Evolutionary conservation across 257 asterid genomes (phyloP).

Genomic region (Nicotiana tabacum): DNA sequence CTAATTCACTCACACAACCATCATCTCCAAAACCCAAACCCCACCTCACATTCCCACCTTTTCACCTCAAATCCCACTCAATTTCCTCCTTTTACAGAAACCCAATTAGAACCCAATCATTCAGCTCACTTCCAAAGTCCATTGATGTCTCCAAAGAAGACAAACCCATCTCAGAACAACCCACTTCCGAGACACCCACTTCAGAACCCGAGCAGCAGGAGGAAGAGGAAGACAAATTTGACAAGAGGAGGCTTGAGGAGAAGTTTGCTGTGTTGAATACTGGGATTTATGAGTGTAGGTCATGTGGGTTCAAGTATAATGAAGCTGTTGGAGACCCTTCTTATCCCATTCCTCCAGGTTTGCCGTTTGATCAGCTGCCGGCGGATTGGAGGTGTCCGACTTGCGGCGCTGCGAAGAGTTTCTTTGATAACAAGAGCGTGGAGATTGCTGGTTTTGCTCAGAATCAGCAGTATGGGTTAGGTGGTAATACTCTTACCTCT

Average conservation of each 20-base stretch:
- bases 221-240: conserved; percentile 16
- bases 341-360: conserved; percentile 88
- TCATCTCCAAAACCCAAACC: conserved; percentile 25
- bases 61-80: conserved; percentile 30
- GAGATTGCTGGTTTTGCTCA: conserved; percentile 92
- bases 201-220: conserved; percentile 25
- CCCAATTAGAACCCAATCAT: conserved; percentile 1
- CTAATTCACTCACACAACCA: conserved; percentile 27
- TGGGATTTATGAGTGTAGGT: conserved; percentile 76
- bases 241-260: conserved; percentile 64
- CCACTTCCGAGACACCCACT: conserved; percentile 19
- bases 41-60: conserved; percentile 24
- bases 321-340: conserved; percentile 68
- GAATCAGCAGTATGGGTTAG: conserved; percentile 97
- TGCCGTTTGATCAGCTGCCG: conserved; percentile 71
- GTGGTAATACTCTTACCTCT: conserved; percentile 83
- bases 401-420: conserved; percentile 87
- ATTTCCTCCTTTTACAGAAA: conserved; percentile 22
- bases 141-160: conserved; percentile 83
- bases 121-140: conserved; percentile 29
- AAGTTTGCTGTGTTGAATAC: conserved; percentile 90
- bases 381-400: conserved; percentile 96
- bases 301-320: conserved; percentile 71
- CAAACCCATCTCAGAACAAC: conserved; percentile 33
- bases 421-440: conserved; percentile 81